phyloP scores from a whole-genome alignment of 2,329 filamentous ascomycete genomes.

The Scortechinia acanthostroma region DNA sequence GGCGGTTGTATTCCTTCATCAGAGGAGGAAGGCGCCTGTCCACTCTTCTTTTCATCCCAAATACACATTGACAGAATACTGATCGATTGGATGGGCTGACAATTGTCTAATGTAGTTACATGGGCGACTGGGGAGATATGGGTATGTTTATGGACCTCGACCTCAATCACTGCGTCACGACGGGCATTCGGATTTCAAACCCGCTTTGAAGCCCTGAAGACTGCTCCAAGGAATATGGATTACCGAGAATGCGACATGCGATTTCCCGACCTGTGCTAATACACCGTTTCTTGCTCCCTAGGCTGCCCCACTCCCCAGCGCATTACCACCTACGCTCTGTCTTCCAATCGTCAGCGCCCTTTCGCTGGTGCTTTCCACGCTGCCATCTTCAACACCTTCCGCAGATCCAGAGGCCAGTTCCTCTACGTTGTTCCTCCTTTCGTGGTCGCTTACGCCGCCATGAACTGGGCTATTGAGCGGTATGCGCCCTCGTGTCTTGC shows the following conservation, averaged over 20 bases:
- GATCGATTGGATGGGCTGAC: slow-evolving; percentile 12
- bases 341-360: slow-evolving; percentile 82
- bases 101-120: slow-evolving; percentile 41
- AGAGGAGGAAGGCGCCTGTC: neutral
- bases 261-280: too few relatives aligned
- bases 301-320: slow-evolving; percentile 47
- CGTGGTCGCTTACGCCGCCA: slow-evolving; percentile 69
- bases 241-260: too few relatives aligned
- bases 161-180: too few relatives aligned
- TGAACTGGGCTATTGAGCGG: slow-evolving; percentile 89
- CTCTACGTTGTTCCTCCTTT: slow-evolving; percentile 82
- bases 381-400: slow-evolving; percentile 92
- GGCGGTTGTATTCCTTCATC: too few relatives aligned
- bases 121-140: slow-evolving; percentile 69
- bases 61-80: neutral
- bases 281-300: too few relatives aligned
- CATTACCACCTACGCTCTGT: slow-evolving; percentile 66
- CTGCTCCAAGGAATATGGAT: too few relatives aligned
- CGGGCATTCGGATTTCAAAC: too few relatives aligned
- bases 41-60: neutral
- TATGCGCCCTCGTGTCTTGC: slow-evolving; percentile 39
- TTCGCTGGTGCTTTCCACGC: slow-evolving; percentile 71
- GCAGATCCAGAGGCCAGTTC: slow-evolving; percentile 77
- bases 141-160: too few relatives aligned
- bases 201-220: too few relatives aligned